These are phyloP conservation scores for Mycena metata DNA, from an alignment of 768 basidiomycete genomes.

Conservation along the genomic window DNA sequence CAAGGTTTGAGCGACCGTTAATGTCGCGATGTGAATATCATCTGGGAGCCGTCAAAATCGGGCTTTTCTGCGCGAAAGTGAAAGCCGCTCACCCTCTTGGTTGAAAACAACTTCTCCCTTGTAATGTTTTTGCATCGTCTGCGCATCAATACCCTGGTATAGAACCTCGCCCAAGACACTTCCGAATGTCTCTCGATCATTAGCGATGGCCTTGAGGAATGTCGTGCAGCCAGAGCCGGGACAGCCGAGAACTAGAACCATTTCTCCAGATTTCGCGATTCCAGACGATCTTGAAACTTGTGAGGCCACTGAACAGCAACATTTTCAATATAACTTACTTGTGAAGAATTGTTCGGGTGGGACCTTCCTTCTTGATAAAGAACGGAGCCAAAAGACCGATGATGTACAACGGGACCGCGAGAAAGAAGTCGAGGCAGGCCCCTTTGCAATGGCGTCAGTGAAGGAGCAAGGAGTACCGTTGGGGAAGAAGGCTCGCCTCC, in stretches of 20 bases:
- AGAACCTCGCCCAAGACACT: constrained; percentile 78
- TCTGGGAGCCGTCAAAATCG: constrained; percentile 55
- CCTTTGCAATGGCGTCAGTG: neutral
- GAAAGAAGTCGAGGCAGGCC: constrained; percentile 61
- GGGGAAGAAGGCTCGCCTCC: constrained; percentile 54
- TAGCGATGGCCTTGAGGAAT: constrained; percentile 87
- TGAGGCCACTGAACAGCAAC: neutral
- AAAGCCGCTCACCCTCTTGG: constrained; percentile 66
- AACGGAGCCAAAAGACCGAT: constrained; percentile 57
- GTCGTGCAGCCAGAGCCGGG: constrained; percentile 90
- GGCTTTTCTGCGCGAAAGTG: neutral
- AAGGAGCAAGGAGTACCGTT: too few species aligned
- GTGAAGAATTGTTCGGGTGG: constrained; percentile 70
- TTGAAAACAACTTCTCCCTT: constrained; percentile 87
- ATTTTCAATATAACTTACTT: constrained; percentile 53
- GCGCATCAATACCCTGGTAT: constrained; percentile 84
- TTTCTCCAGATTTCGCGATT: constrained; percentile 82
- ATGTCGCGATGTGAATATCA: constrained; percentile 85
- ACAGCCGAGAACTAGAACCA: constrained; percentile 88
- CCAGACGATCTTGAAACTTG: constrained; percentile 66
- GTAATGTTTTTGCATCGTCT: constrained; percentile 82
- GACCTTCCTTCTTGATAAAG: constrained; percentile 52
- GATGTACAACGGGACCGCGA: constrained; percentile 64
- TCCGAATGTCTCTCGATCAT: constrained; percentile 76
- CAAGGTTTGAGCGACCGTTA: constrained; percentile 86